Evolutionary conservation across 352 stramenopile genomes (phyloP), one percentile per base, ranked within the genome.

Genomic region (Pythium periplocum): DNA sequence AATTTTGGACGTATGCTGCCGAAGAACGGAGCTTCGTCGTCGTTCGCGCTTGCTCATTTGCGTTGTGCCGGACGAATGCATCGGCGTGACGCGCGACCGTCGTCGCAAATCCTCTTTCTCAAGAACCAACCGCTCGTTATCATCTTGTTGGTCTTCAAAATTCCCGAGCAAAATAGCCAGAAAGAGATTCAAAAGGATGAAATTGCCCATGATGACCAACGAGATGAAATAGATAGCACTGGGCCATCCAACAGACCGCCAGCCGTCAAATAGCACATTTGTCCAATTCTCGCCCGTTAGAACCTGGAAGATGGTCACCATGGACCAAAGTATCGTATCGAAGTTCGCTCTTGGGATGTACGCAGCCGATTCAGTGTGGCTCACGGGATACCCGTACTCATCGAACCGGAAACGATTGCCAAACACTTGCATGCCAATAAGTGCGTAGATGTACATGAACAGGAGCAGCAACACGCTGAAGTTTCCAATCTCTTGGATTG

Each of bases 241-340:
- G 0, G 65, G 58, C 73, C 70, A 86, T 33, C 76, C 78, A 17
- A 63, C 80, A 4, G 80, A 73, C 12, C 83, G 78, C 84, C 83
- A 95, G 1, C 75, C 78, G 53, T 97, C 78, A 61, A 96, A 81
- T 79, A 98, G 85, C 8, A 98, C 82, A 6, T 66, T 57, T 47
- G 92, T 97, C 90, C 90, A 98, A 65, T 97, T 96, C 55, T 98
- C 91, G 30, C 89, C 90, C 26, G 90, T 94, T 32, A 98, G 64
- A 42, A 98, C 79, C 68, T 97, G 68, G 57, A 78, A 68, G 41
- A 68, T 57, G 3, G 61, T 68, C 26, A 68, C 55, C 55, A 68
- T 68, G 31, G 50, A 60, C 61, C 61, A 68, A 11, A 68, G 40
- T 3, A 69, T 63, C 3, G 62, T 66, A 40, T 66, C 59, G 36